Base-by-base conservation (phyloP, 345 rosid species). In the Raphanus raphanistrum region DNA sequence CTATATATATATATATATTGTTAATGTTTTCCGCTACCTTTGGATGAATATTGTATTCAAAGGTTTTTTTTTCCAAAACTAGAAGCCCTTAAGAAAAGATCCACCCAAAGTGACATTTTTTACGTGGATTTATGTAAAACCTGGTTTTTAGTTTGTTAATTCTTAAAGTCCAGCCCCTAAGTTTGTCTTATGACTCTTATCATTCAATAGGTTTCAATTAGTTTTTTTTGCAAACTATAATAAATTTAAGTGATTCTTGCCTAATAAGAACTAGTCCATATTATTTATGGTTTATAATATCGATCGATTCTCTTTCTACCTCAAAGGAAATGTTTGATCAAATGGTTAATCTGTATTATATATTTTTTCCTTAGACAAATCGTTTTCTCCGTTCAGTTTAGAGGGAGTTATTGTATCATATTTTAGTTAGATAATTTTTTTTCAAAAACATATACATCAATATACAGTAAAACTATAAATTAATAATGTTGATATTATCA, bases 121-220 rank as follows among this genome's bases (percentile, higher is more conserved):
- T 58, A 43, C 28, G 81, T 65, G 76, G 76, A 32, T 60, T 41
- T 15, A 67, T 67, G 64, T 66, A 35, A 60, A 60, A 35, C 9
- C 1, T 66, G 64, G 77, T 61, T 60, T 72, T 71, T 61, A 36
- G 81, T 78, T 78, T 78, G 77, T 72, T 72, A 45, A 65, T 15
- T 31, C 8, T 31, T 32, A 76, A 38, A 52, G 55, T 63, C 3
- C 61, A 25, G 35, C 8, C 6, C 32, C 64, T 52, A 70, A 32
- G 73, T 15, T 66, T 72, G 77, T 61, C 50, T 59, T 60, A 38
- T 36, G n/a, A 17, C 54, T 54, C 61, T 59, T 60, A 38, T 36
- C 21, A 17, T 63, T 54, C 71, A 63, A 4, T 4, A 65, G 76
- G 26, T 8, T 55, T 55, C 25, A 2, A 27, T 38, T 68, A 32